These are phyloP conservation scores for Ambrosia trifida DNA, from an alignment of 129 eudicot genomes.

Conservation along the genomic window DNA sequence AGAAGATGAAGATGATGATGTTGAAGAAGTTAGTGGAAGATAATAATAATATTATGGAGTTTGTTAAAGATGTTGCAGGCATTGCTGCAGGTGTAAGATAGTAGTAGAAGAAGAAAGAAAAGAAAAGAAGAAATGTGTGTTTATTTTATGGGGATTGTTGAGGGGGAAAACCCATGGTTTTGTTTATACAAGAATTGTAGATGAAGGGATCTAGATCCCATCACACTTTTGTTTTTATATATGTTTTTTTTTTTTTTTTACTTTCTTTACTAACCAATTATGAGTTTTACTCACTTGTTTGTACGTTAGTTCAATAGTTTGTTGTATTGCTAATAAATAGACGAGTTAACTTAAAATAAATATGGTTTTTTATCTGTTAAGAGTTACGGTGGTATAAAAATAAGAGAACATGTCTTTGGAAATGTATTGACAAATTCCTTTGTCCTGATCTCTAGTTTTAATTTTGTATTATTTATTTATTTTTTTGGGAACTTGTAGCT, in stretches of 20 bases:
- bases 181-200: slow-evolving; percentile 73
- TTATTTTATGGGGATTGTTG: slow-evolving; percentile 70
- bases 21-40: slow-evolving; percentile 22
- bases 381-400: too few relatives aligned
- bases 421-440: too few relatives aligned
- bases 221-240: slow-evolving; percentile 38
- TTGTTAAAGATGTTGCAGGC: slow-evolving; percentile 54
- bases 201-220: slow-evolving; percentile 73
- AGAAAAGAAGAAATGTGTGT: slow-evolving; percentile 18
- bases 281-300: neutral
- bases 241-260: neutral
- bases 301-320: too few relatives aligned
- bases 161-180: slow-evolving; percentile 87
- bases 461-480: too few relatives aligned
- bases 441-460: too few relatives aligned
- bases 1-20: slow-evolving; percentile 16
- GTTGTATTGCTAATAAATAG: too few relatives aligned
- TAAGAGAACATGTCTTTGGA: too few relatives aligned
- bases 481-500: too few relatives aligned
- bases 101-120: slow-evolving; percentile 16
- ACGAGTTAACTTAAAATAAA: too few relatives aligned
- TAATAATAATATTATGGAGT: slow-evolving; percentile 25
- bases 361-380: too few relatives aligned
- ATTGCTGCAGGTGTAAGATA: slow-evolving; percentile 40
- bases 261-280: neutral